Evolutionary conservation across 768 basidiomycete species (phyloP).

Genomic region (Ephemerocybe angulata): DNA sequence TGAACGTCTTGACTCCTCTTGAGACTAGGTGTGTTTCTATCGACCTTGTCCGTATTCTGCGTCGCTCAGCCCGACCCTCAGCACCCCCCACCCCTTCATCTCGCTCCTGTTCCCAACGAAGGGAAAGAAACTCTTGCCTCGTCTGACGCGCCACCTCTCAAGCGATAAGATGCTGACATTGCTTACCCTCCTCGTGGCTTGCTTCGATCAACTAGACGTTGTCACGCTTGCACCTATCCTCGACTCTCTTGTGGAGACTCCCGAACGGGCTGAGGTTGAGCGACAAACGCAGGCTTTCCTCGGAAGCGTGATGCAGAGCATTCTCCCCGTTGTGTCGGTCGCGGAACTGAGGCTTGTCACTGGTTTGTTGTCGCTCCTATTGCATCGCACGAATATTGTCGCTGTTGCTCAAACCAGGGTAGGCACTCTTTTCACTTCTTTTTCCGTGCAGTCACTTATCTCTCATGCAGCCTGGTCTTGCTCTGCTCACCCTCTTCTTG

Average conservation of each 20-base stretch:
- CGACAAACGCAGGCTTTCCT: conserved; percentile 90
- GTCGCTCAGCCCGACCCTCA: conserved; percentile 23
- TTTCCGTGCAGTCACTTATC: conserved; percentile 9
- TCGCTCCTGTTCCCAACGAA: conserved; percentile 85
- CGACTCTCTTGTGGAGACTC: conserved; percentile 61
- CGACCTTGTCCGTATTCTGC: neutral
- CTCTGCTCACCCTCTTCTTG: conserved; percentile 84
- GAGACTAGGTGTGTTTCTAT: conserved; percentile 71
- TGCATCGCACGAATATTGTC: conserved; percentile 75
- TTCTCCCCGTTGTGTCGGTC: conserved; percentile 76
- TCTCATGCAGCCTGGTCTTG: conserved; percentile 76
- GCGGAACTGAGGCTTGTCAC: conserved; percentile 79
- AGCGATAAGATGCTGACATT: conserved; percentile 79
- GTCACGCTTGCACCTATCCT: conserved; percentile 72
- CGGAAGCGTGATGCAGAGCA: conserved; percentile 79
- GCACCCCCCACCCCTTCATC: conserved; percentile 95
- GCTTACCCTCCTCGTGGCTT: conserved; percentile 88
- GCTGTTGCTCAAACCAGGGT: conserved; percentile 79
- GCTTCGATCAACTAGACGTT: conserved; percentile 92
- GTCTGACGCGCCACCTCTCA: conserved; percentile 80
- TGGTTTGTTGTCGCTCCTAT: conserved; percentile 78
- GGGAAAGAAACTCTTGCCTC: conserved; percentile 88
- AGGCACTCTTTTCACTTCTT: conserved; percentile 21
- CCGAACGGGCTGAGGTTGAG: conserved; percentile 68
- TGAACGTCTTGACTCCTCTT: conserved; percentile 86